Percentiles rank a stretch among this genome's conserved stretches.
phyloP scores from a whole-genome alignment of 2,329 filamentous ascomycete species.

The Reticulascus tulasneorum region DNA sequence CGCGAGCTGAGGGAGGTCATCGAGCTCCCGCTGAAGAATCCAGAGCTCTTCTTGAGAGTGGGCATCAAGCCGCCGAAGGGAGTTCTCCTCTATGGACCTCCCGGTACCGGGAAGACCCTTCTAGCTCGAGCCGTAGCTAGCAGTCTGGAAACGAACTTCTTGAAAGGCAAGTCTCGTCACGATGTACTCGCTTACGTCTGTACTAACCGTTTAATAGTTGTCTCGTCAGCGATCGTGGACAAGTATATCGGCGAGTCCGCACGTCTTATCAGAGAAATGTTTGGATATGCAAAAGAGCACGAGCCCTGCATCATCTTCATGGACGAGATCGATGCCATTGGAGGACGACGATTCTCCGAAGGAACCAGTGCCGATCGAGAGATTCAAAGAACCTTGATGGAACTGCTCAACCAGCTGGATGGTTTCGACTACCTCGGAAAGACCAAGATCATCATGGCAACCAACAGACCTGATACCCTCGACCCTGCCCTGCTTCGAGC shows the following conservation, averaged over 20 bases:
- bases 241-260: constrained; percentile 99
- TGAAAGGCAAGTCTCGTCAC: constrained; percentile 68
- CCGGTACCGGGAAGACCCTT: constrained; percentile 94
- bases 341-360: constrained; percentile 92
- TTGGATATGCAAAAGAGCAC: constrained; percentile 98
- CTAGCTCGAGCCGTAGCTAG: constrained; percentile 92
- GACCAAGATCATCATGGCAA: constrained; percentile 99
- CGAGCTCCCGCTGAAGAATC: constrained; percentile 96
- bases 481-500: constrained; percentile 90
- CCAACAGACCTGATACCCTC: constrained; percentile 93
- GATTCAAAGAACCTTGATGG: constrained; percentile 98
- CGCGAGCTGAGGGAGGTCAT: constrained; percentile 96
- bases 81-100: constrained; percentile 91
- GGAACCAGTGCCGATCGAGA: constrained; percentile 96
- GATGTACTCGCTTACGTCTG: neutral
- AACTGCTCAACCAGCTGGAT: constrained; percentile 95
- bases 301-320: constrained; percentile 99
- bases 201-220: constrained; percentile 54
- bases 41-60: constrained; percentile 91
- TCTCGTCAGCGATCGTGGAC: constrained; percentile 97
- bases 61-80: constrained; percentile 99
- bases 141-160: constrained; percentile 94
- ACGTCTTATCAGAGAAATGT: constrained; percentile 97
- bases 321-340: constrained; percentile 99
- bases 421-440: constrained; percentile 99